A percentile compares a stretch with the other conserved stretches of the same genome.
These are phyloP conservation scores for Ramularia endophylla DNA, from an alignment of 2,329 filamentous ascomycete species.

Conservation along the genomic window DNA sequence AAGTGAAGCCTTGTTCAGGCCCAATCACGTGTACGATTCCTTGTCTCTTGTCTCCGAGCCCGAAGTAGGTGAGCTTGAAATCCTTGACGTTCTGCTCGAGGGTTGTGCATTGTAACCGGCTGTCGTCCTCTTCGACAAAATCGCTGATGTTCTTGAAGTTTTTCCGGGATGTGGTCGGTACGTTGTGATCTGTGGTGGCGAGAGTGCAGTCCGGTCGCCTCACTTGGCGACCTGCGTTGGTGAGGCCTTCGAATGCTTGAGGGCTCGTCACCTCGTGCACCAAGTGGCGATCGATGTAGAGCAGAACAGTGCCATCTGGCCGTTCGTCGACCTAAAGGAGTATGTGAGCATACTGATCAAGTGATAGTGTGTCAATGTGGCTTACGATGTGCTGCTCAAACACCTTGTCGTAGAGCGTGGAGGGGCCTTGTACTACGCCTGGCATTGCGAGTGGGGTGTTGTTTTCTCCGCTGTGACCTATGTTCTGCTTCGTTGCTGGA, in stretches of 20 bases:
- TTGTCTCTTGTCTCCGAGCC: conserved; percentile 90
- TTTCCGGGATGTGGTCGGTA: conserved; percentile 86
- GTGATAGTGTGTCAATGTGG: not conserved
- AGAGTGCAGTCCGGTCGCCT: conserved; percentile 94
- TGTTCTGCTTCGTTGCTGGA: not conserved
- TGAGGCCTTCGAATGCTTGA: conserved; percentile 95
- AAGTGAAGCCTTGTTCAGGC: conserved; percentile 96
- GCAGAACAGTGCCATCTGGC: conserved; percentile 82
- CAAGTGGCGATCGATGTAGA: conserved; percentile 95
- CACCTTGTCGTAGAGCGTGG: conserved; percentile 79
- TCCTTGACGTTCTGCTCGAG: conserved; percentile 97
- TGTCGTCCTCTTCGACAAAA: conserved; percentile 94
- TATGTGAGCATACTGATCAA: conserved; percentile 6
- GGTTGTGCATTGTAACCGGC: conserved; percentile 86
- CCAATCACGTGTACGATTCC: conserved; percentile 99
- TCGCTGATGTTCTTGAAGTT: conserved; percentile 87
- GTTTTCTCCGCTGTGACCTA: too few relatives aligned
- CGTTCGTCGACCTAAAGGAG: conserved; percentile 64
- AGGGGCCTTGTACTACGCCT: conserved; percentile 27
- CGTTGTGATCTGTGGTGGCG: conserved; percentile 95
- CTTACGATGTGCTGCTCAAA: conserved; percentile 76
- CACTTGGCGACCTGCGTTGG: conserved; percentile 80
- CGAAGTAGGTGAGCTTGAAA: conserved; percentile 95
- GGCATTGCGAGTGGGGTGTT: conserved; percentile 21
- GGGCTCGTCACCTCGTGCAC: conserved; percentile 99